These are phyloP conservation scores for Mycena leptocephala DNA, from an alignment of 768 basidiomycete species.

Conservation along the genomic window DNA sequence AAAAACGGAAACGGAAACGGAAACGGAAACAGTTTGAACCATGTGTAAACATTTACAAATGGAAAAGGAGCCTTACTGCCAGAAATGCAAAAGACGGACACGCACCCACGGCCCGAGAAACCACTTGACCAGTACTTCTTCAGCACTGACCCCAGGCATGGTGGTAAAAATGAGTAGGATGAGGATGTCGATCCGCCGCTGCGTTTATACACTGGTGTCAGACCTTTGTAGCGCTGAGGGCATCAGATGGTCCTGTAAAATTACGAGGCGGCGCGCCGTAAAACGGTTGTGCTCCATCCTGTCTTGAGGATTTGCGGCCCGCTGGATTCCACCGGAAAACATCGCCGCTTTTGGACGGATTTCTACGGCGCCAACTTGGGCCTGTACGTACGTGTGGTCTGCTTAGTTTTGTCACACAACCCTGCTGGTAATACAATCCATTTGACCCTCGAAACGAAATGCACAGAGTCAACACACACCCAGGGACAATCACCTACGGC, in stretches of 20 bases:
- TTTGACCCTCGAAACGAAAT: neutral
- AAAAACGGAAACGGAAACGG: too few species aligned
- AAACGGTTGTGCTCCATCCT: too few species aligned
- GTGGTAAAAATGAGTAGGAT: neutral
- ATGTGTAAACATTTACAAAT: too few species aligned
- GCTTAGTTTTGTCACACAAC: neutral
- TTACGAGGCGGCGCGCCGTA: too few species aligned
- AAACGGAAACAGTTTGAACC: too few species aligned
- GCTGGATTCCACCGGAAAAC: neutral
- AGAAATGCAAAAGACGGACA: neutral
- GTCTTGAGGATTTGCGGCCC: too few species aligned
- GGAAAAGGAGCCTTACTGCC: too few species aligned
- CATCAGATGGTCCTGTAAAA: too few species aligned
- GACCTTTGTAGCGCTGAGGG: too few species aligned
- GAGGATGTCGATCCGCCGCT: too few species aligned
- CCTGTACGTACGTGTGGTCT: too few species aligned
- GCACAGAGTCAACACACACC: neutral
- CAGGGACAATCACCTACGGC: neutral
- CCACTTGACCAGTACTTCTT: neutral
- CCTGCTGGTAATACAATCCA: neutral
- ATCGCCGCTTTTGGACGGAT: neutral
- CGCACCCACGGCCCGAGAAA: conserved; percentile 28
- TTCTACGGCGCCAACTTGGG: neutral
- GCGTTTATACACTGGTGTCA: too few species aligned
- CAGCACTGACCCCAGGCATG: neutral